Evolutionary conservation across 2,329 filamentous ascomycete species (phyloP).

Genomic region (Nemania diffusa): DNA sequence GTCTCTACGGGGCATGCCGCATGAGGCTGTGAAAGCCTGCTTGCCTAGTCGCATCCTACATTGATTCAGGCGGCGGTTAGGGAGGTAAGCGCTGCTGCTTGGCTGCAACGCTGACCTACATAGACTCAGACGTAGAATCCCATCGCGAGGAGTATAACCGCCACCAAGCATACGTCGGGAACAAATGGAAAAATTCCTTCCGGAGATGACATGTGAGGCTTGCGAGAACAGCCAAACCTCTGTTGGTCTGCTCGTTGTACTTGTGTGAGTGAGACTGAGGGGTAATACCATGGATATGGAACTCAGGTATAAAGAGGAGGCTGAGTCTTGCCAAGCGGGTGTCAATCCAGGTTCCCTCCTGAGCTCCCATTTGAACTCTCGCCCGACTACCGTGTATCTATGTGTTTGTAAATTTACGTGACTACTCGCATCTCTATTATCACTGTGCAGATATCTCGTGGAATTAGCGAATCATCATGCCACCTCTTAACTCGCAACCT

Average conservation of each 20-base stretch:
- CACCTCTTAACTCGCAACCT: not conserved
- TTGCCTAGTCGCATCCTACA: not conserved
- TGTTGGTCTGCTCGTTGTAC: not conserved
- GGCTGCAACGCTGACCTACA: not conserved
- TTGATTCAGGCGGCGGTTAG: not conserved
- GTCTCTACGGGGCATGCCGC: not conserved
- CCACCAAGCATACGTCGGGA: not conserved
- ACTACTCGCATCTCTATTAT: not conserved
- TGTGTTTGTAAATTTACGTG: not conserved
- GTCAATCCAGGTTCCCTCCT: not conserved
- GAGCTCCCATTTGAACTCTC: not conserved
- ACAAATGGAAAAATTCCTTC: not conserved
- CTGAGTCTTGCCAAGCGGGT: not conserved
- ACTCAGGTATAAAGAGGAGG: not conserved
- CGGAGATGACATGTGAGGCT: not conserved
- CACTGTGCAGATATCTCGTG: not conserved
- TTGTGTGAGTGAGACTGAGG: not conserved
- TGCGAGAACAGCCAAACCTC: not conserved
- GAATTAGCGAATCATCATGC: conserved; percentile 14
- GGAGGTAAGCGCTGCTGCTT: not conserved
- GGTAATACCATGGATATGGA: not conserved
- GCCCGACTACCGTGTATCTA: not conserved
- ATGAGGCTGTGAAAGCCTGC: conserved; percentile 4
- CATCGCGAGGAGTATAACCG: not conserved
- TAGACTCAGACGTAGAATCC: not conserved